Evolutionary conservation across 805 yeast species (phyloP), one percentile per base, ranked within the genome.

Genomic region (Candida tallmaniae): DNA sequence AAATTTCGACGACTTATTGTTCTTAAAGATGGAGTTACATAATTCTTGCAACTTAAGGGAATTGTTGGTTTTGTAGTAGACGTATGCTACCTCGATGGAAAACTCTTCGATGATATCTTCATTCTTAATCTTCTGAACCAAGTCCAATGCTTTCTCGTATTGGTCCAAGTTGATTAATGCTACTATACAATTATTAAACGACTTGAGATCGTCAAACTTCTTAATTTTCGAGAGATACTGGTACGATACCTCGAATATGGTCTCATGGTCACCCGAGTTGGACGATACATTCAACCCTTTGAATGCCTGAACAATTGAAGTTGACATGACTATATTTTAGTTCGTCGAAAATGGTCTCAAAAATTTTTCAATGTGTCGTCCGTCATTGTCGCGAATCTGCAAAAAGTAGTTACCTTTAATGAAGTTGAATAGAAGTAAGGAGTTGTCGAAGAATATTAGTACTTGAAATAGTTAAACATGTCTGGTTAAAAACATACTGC

Each of bases 121-220:
- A 20, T 34, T 26, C 1, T 68, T 55, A 12, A 65, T 60, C 25
- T 62, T 54, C 13, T 60, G 48, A 29, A 80, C 50, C 23, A 73
- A 44, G 35, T 66, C 59, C 13, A 56, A 44, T 0, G 83, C 86
- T 31, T 61, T 58, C 26, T 51, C 53, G 54, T 74, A 80, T 41
- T 65, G 62, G 51, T 81, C 87, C 38, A 73, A 55, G 46, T 76
- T 76, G 51, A 78, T 76, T 50, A 78, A 62, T 4, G 86, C 74
- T 9, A 76, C 74, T 23, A 80, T 52, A 49, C 78, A 74, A 40
- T 60, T 58, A 31, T 54, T 54, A 48, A 65, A 62, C 0, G 71
- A 54, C 34, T 53, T 54, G 16, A 50, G 34, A 35, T 66, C 71
- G 39, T 55, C 39, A 44, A 55, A 65, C 25, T 56, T 44, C 35